Base-by-base conservation (phyloP, 768 basidiomycete genomes). In the Lactifluus echinatus region DNA sequence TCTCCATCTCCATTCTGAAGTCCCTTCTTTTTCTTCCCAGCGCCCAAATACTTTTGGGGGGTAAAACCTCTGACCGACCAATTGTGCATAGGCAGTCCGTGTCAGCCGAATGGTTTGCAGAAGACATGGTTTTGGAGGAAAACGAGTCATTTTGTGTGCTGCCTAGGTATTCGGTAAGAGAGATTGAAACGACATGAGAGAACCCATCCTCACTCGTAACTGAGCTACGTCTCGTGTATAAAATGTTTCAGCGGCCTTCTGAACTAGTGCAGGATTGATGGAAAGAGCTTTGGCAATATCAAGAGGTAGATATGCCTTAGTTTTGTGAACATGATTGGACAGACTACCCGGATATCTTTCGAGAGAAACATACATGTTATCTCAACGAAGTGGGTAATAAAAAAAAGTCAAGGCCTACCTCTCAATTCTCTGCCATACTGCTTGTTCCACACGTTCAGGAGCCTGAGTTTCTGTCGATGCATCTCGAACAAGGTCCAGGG, bases 171-270 rank as follows among this genome's bases (percentile, higher is more conserved):
- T 40, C 12, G 28, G 36, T 33, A 17, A 50, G 53, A 44, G 5
- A 3, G 33, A 7, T 24, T 26, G 23, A 31, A 24, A 15, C 3
- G 8, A n/a, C 8, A n/a, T n/a, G 17, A 40, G 17, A 40, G 36
- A 28, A 23, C 4, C 11, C 1, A 45, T 21, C 28, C 84, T 70
- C 70, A 95, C 91, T 37, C 93, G 83, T 53, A 97, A 74, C 69
- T 94, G 93, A 14, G 86, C 75, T 1, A 89, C 88, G 74, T 98
- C 96, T 52, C 96, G 80, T 3, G 93, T 96, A 69, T 99, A 99
- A 69, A 99, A 99, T 4, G 88, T 80, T 70, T 94, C 93, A 3
- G 89, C 79, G 0, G 94, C 89, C 65, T 84, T 87, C 64, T 97
- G 93, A 15, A 94, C 75, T 14, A 99, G 77, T 2, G 77, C 71